These are phyloP conservation scores for Agrocybe chaxingu DNA, from an alignment of 768 basidiomycete genomes.

Conservation along the genomic window DNA sequence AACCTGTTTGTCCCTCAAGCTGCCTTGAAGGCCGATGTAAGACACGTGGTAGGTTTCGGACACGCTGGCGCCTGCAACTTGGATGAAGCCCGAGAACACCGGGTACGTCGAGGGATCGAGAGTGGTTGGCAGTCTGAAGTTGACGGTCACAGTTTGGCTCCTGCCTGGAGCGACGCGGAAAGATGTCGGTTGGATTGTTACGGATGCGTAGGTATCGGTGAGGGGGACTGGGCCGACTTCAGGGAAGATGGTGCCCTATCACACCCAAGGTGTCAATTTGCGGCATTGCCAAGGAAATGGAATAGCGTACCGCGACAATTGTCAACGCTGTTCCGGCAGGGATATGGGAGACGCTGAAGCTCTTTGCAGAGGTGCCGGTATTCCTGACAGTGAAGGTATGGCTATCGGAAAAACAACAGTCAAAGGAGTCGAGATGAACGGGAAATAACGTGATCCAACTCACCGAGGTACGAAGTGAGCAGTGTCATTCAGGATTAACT, in stretches of 20 bases:
- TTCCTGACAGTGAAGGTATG: constrained; percentile 50
- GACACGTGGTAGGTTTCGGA: constrained; percentile 37
- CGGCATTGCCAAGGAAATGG: neutral
- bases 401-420: constrained; percentile 18
- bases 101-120: constrained; percentile 45
- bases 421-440: neutral
- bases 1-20: constrained; percentile 44
- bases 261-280: neutral
- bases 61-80: constrained; percentile 26
- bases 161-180: constrained; percentile 44
- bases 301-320: constrained; percentile 31
- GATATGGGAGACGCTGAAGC: constrained; percentile 45
- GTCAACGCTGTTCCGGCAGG: constrained; percentile 54
- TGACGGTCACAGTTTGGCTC: constrained; percentile 34
- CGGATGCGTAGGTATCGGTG: constrained; percentile 37
- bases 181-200: constrained; percentile 37
- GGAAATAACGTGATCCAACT: constrained; percentile 17
- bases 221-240: constrained; percentile 48
- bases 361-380: constrained; percentile 34
- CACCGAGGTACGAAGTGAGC: constrained; percentile 43
- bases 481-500: constrained; percentile 63
- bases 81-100: constrained; percentile 58
- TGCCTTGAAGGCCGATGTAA: constrained; percentile 40
- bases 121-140: constrained; percentile 42
- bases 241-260: constrained; percentile 35